Evolutionary conservation across 306 rosid species (phyloP).

Genomic region (Castanea crenata): DNA sequence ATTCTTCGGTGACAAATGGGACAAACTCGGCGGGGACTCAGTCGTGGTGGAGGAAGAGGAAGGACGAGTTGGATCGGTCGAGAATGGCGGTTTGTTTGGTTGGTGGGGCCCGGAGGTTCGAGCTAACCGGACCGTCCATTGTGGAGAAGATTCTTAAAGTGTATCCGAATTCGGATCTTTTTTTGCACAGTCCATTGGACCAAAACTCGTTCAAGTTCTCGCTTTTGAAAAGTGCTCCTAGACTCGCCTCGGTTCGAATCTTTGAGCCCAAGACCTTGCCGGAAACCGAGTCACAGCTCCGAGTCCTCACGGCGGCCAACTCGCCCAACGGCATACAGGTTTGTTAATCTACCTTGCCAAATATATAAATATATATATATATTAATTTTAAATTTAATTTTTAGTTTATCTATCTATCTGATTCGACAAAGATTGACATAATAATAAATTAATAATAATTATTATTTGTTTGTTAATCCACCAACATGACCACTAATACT

Average conservation of each 20-base stretch:
- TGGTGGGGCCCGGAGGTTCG: conserved; percentile 94
- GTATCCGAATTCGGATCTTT: conserved; percentile 88
- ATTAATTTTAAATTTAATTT: too few relatives aligned
- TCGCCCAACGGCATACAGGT: conserved; percentile 98
- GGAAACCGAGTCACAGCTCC: conserved; percentile 56
- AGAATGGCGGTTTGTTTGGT: conserved; percentile 89
- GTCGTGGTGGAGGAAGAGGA: conserved; percentile 6
- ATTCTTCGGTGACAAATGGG: not conserved
- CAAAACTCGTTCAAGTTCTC: conserved; percentile 63
- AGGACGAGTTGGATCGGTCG: conserved; percentile 51
- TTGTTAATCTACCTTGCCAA: not conserved
- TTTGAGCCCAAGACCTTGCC: conserved; percentile 55
- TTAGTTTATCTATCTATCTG: not conserved
- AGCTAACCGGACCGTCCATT: conserved; percentile 87
- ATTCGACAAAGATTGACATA: not conserved
- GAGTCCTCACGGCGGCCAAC: conserved; percentile 64
- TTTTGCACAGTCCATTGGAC: conserved; percentile 67
- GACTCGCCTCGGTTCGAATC: conserved; percentile 55
- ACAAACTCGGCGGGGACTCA: not conserved
- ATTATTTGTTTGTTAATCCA: not conserved
- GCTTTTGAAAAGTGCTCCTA: conserved; percentile 56
- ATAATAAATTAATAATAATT: not conserved
- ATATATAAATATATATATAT: too few relatives aligned
- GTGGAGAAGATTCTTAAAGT: conserved; percentile 45
- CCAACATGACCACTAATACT: not conserved